Conservation (phyloP, 2,329 filamentous ascomycete species). For the Colletotrichum australisinense region DNA sequence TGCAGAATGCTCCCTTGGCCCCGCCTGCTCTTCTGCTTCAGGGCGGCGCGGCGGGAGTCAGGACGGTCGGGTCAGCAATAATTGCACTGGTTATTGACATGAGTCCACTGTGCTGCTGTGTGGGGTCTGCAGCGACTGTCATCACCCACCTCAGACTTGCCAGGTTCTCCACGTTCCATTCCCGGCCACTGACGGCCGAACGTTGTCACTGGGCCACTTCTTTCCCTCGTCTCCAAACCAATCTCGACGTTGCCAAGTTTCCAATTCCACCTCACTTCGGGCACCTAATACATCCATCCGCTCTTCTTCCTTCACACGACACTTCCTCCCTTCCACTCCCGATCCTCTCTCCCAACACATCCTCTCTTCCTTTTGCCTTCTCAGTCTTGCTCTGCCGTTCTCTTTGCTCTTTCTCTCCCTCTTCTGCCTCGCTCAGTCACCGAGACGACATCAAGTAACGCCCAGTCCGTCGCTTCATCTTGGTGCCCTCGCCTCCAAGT, state of each 20-base stretch:
- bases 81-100: neutral
- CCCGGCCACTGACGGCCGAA: neutral
- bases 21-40: neutral
- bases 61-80: neutral
- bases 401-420: neutral
- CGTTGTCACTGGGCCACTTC: neutral
- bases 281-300: neutral
- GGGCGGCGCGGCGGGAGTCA: neutral
- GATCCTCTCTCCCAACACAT: neutral
- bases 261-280: no score
- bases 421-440: neutral
- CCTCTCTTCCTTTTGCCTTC: neutral
- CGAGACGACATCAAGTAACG: neutral
- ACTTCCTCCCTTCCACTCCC: neutral
- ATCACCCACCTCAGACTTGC: neutral
- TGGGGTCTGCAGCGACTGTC: conserved; percentile 20
- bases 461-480: conserved; percentile 29
- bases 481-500: conserved; percentile 1
- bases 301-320: neutral
- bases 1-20: neutral
- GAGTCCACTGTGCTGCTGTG: neutral
- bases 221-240: neutral
- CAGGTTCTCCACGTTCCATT: neutral
- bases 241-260: neutral
- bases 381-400: neutral